These are phyloP conservation scores for Yamadazyma atmosphaerica DNA, from an alignment of 1,139 yeast genomes.

Conservation along the genomic window DNA sequence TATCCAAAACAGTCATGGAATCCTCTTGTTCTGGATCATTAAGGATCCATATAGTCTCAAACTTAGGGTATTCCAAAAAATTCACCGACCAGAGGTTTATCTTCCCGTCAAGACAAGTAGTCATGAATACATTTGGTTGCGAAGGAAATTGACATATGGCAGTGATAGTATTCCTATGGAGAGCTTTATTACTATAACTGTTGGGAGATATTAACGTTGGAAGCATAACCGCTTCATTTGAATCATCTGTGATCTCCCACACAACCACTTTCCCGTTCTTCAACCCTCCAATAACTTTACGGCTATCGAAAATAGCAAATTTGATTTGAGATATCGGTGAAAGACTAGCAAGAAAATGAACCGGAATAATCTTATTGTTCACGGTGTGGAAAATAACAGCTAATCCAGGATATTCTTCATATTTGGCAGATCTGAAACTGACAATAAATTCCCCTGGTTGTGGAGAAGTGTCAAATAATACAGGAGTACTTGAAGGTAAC, in stretches of 20 bases:
- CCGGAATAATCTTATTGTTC: slow-evolving; percentile 11
- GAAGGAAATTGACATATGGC: slow-evolving; percentile 11
- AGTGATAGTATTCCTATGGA: slow-evolving; percentile 14
- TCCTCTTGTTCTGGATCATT: slow-evolving; percentile 7
- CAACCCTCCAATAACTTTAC: slow-evolving; percentile 38
- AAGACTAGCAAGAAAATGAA: slow-evolving; percentile 33
- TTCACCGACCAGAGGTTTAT: slow-evolving; percentile 45
- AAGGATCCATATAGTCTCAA: slow-evolving; percentile 8
- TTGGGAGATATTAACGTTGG: slow-evolving; percentile 32
- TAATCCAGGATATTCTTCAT: slow-evolving; percentile 11
- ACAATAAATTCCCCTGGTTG: slow-evolving; percentile 6
- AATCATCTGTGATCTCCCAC: slow-evolving; percentile 33
- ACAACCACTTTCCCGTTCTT: slow-evolving; percentile 37
- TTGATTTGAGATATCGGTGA: slow-evolving; percentile 31
- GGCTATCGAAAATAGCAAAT: slow-evolving; percentile 31
- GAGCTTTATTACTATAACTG: slow-evolving; percentile 12
- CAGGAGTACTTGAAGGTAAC: slow-evolving; percentile 9
- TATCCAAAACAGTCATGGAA: slow-evolving; percentile 7
- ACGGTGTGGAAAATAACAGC: slow-evolving; percentile 8
- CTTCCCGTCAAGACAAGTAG: slow-evolving; percentile 37
- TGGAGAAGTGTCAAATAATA: slow-evolving; percentile 9
- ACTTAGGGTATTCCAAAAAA: slow-evolving; percentile 16
- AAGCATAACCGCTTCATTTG: slow-evolving; percentile 15
- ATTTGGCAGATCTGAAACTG: slow-evolving; percentile 4
- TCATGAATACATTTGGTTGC: slow-evolving; percentile 22